Evolutionary conservation across 257 asterid species (phyloP).

Genomic region (Nicotiana tabacum): DNA sequence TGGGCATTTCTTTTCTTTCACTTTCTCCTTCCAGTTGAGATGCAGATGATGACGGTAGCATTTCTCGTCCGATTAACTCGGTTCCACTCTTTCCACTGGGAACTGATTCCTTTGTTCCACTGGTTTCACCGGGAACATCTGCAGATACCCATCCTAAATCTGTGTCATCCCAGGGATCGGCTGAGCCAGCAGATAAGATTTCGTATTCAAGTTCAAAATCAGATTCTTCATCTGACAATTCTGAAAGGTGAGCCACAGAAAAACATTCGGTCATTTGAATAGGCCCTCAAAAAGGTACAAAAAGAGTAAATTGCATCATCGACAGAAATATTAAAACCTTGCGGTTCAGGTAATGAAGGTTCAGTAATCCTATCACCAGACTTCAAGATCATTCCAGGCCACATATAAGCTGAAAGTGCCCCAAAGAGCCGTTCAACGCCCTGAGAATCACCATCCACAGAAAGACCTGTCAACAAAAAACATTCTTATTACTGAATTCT

Average conservation of each 20-base stretch:
- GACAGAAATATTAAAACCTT: slow-evolving; percentile 39
- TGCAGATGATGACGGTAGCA: slow-evolving; percentile 40
- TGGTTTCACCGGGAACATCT: slow-evolving; percentile 37
- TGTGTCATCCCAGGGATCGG: slow-evolving; percentile 69
- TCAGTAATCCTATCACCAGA: slow-evolving; percentile 78
- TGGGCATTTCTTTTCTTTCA: slow-evolving; percentile 28
- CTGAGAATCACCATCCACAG: slow-evolving; percentile 79
- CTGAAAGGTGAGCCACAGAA: slow-evolving; percentile 31
- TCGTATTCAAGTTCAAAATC: slow-evolving; percentile 77
- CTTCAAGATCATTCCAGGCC: slow-evolving; percentile 96
- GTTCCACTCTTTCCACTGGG: slow-evolving; percentile 26
- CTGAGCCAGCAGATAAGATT: slow-evolving; percentile 66
- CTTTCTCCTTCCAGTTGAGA: slow-evolving; percentile 29
- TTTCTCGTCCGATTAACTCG: slow-evolving; percentile 25
- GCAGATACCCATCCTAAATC: slow-evolving; percentile 63
- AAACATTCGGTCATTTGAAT: not conserved
- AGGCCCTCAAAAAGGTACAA: not conserved
- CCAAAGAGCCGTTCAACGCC: slow-evolving; percentile 84
- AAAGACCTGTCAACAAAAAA: slow-evolving; percentile 33
- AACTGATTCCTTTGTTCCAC: slow-evolving; percentile 23
- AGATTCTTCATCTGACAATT: slow-evolving; percentile 69
- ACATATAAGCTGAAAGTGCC: slow-evolving; percentile 92
- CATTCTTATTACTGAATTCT: not conserved
- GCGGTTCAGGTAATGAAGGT: slow-evolving; percentile 69
- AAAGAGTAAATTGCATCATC: not conserved